A percentile compares a stretch with the other conserved stretches of the same genome.
phyloP scores from a whole-genome alignment of 2,329 filamentous ascomycete genomes.

The Arthrobotrys iridis region DNA sequence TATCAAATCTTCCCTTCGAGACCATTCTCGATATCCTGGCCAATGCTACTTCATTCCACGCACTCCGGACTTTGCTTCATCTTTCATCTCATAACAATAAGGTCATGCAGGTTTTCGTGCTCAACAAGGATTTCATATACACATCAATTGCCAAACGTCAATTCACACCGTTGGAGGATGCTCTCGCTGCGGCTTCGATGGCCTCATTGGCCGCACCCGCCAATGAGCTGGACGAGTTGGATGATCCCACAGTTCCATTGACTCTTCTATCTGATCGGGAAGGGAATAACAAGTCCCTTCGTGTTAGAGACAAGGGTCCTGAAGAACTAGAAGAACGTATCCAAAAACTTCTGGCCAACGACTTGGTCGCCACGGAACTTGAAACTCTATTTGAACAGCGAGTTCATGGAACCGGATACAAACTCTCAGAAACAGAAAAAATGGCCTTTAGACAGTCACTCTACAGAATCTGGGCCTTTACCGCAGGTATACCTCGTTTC shows the following conservation, averaged over 20 bases:
- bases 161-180: constrained; percentile 46
- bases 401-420: constrained; percentile 32
- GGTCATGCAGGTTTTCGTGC: constrained; percentile 49
- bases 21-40: constrained; percentile 46
- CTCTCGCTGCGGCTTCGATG: constrained; percentile 52
- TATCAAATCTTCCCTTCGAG: constrained; percentile 48
- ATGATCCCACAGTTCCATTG: constrained; percentile 47
- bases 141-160: constrained; percentile 47
- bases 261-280: constrained; percentile 47
- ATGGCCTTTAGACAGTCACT: constrained; percentile 36
- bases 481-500: constrained; percentile 43
- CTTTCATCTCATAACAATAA: constrained; percentile 29
- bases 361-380: constrained; percentile 32
- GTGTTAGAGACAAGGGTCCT: constrained; percentile 45
- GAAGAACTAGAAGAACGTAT: constrained; percentile 40
- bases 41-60: constrained; percentile 40
- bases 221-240: constrained; percentile 45
- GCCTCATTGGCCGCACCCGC: constrained; percentile 21
- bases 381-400: constrained; percentile 45
- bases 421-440: constrained; percentile 28
- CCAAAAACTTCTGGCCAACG: constrained; percentile 47
- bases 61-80: constrained; percentile 34
- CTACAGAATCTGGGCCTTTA: constrained; percentile 52
- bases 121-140: constrained; percentile 50
- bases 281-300: constrained; percentile 52